These are phyloP conservation scores for Trametes cubensis DNA, from an alignment of 768 basidiomycete genomes.

Conservation along the genomic window DNA sequence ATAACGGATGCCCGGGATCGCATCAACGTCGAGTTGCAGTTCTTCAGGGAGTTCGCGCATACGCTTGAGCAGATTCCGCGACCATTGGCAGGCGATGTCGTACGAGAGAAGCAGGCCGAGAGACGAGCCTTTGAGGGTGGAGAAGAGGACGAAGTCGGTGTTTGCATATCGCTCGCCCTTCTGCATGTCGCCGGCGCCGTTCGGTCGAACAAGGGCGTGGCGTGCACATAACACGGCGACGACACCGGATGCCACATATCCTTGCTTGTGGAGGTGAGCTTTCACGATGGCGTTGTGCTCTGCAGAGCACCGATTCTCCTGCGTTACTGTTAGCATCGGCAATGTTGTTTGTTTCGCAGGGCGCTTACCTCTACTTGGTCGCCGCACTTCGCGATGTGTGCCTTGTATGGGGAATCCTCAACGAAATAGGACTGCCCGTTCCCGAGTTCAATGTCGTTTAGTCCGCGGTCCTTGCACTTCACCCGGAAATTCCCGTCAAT, in stretches of 20 bases:
- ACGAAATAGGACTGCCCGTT: too few species aligned
- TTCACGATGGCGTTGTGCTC: constrained; percentile 23
- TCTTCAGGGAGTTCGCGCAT: too few species aligned
- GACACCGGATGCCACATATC: constrained; percentile 23
- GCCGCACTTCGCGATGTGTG: constrained; percentile 13
- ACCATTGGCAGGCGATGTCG: constrained; percentile 27
- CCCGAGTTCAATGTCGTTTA: too few species aligned
- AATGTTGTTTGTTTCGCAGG: background rate
- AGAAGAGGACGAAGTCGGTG: too few species aligned
- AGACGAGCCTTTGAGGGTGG: background rate
- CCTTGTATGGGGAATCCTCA: background rate
- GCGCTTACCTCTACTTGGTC: constrained; percentile 29
- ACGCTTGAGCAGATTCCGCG: too few species aligned
- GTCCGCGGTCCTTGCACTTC: too few species aligned
- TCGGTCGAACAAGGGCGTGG: constrained; percentile 22
- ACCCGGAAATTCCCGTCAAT: too few species aligned
- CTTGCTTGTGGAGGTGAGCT: constrained; percentile 6
- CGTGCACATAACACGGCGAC: constrained; percentile 27
- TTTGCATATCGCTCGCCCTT: too few species aligned
- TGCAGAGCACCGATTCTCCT: constrained; percentile 1
- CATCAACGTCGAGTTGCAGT: too few species aligned
- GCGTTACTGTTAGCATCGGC: background rate
- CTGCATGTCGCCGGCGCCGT: too few species aligned
- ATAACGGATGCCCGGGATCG: constrained; percentile 7
- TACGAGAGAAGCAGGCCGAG: constrained; percentile 21